phyloP scores from a whole-genome alignment of 1,284 basidiomycete genomes.

The Puccinia horiana region DNA sequence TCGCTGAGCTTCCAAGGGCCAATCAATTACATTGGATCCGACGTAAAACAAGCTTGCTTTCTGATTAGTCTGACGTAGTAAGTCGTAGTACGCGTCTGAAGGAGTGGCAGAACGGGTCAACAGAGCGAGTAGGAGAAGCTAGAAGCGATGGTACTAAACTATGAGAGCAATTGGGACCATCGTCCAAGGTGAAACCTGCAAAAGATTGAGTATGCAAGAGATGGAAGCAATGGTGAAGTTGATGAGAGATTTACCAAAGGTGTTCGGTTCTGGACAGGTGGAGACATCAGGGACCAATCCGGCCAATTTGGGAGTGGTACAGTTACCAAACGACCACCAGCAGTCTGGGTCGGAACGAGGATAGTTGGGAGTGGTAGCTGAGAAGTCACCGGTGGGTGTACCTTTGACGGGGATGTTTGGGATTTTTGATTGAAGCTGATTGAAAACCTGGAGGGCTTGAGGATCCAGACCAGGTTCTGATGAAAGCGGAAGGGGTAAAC shows the following conservation, averaged over 20 bases:
- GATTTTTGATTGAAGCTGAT: conserved; percentile 29
- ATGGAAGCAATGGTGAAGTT: not conserved
- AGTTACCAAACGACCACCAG: conserved; percentile 52
- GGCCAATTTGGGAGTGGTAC: conserved; percentile 38
- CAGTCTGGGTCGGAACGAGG: conserved; percentile 57
- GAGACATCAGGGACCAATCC: conserved; percentile 58
- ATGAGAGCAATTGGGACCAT: conserved; percentile 55
- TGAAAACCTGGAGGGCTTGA: conserved; percentile 25
- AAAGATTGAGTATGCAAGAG: not conserved
- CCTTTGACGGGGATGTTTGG: conserved; percentile 58
- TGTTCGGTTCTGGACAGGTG: conserved; percentile 61
- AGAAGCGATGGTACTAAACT: conserved; percentile 23
- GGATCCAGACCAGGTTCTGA: conserved; percentile 46
- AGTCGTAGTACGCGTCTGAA: conserved; percentile 64
- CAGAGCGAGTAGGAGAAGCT: not conserved
- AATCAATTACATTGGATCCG: conserved; percentile 64
- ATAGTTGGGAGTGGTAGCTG: conserved; percentile 54
- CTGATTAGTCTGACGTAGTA: conserved; percentile 61
- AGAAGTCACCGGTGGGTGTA: conserved; percentile 56
- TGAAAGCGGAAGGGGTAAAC: not conserved
- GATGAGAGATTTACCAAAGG: conserved; percentile 61
- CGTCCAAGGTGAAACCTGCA: conserved; percentile 55
- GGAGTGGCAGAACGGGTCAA: conserved; percentile 53
- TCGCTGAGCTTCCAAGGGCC: conserved; percentile 64
- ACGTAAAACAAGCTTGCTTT: conserved; percentile 60